Conservation (phyloP, 2,329 filamentous ascomycete genomes). For the Curvularia lunata region DNA sequence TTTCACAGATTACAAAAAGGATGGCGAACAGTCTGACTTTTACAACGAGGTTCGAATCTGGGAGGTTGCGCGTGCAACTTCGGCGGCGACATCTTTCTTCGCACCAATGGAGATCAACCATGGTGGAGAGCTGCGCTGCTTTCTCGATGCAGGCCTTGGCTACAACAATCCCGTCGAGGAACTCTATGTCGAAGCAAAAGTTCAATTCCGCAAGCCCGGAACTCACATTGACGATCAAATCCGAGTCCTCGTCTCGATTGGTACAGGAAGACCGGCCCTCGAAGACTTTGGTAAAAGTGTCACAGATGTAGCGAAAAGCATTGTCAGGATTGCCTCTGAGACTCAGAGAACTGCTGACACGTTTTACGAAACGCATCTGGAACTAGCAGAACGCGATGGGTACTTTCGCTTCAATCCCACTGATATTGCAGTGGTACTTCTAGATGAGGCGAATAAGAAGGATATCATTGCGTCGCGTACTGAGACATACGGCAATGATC, state of each 20-base stretch:
- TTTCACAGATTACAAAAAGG: constrained; percentile 12
- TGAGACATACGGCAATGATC: constrained; percentile 5
- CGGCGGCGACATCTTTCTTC: constrained; percentile 33
- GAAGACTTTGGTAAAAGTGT: constrained; percentile 11
- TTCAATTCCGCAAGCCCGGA: background rate
- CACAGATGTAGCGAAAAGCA: constrained; percentile 9
- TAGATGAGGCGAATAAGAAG: constrained; percentile 13
- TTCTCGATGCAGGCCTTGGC: constrained; percentile 50
- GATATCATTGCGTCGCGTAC: constrained; percentile 5
- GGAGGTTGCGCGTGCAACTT: constrained; percentile 32
- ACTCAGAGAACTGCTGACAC: constrained; percentile 16
- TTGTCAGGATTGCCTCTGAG: constrained; percentile 15
- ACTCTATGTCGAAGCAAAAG: constrained; percentile 45
- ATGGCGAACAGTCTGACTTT: constrained; percentile 14
- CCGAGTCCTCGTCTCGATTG: constrained; percentile 12
- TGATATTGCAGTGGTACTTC: constrained; percentile 7
- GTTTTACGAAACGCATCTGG: constrained; percentile 2
- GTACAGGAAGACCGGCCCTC: constrained; percentile 10
- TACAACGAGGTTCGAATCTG: constrained; percentile 38
- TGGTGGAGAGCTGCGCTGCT: constrained; percentile 32
- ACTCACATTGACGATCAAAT: constrained; percentile 9
- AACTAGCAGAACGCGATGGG: constrained; percentile 1
- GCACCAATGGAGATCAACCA: constrained; percentile 44
- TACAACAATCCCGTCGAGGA: constrained; percentile 55
- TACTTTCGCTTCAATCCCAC: constrained; percentile 16